Evolutionary conservation across 2,329 filamentous ascomycete genomes (phyloP), one percentile per base, ranked within the genome.

Genomic region (Volutella citrinella): DNA sequence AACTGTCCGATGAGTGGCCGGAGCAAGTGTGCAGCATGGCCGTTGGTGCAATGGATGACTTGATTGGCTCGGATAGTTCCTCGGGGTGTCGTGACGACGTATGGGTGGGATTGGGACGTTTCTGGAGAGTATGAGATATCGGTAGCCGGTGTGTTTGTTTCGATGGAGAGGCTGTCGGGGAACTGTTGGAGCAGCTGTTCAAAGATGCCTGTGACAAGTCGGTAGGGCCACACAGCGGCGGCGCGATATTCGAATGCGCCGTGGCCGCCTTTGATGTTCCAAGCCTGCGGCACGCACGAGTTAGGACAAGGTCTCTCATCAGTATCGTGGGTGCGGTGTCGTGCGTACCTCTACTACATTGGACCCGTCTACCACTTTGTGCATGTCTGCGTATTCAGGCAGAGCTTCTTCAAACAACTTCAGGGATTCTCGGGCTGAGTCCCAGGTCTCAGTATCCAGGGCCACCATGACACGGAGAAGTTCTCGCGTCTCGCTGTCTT

Each of bases 171-270:
- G 10, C 49, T 52, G 1, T 38, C 34, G 3, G 38, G 35, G 30
- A 55, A 51, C 4, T 42, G 40, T 6, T 34, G 19, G 10, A 60
- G 45, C 5, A 69, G 53, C 5, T 48, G 39, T 7, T 54, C 41
- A 38, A 61, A 63, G 12, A 63, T 36, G 3, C 49, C 54, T 5
- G 56, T 59, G 5, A 66, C 54, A 12, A 70, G 54, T 9, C 59
- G 38, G 36, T 64, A 69, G 1, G 66, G 61, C 56, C 57, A 67
- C 2, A 66, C 45, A 6, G 61, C 59, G 3, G 60, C 66, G 3
- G 36, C 36, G n/a, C 21, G 18, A 5, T 28, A 26, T 4, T 31
- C 16, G 6, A 39, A 15, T 11, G 36, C 36, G 13, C 36, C 36
- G 9, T 10, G 21, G 14, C 18, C 36, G n/a, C 24, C 10, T 6